A percentile compares a stretch with the other conserved stretches of the same genome.
phyloP scores from a whole-genome alignment of 768 basidiomycete genomes.

The Gautieria morchelliformis region DNA sequence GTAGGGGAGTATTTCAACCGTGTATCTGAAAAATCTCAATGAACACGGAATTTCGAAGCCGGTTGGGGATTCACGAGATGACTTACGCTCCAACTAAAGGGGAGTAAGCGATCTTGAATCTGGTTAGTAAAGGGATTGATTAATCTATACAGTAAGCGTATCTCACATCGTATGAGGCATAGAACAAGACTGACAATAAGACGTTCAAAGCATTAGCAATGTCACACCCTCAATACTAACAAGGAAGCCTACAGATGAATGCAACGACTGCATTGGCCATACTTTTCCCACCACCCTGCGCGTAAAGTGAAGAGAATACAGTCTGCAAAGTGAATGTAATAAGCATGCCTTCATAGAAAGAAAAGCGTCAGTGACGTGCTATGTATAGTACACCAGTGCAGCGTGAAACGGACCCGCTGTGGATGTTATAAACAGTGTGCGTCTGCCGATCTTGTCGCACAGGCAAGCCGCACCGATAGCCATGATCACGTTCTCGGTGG shows the following conservation, averaged over 20 bases:
- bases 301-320: conserved; percentile 25
- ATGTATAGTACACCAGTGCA: conserved; percentile 16
- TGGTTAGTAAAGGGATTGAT: neutral
- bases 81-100: conserved; percentile 31
- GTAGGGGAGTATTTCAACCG: conserved; percentile 35
- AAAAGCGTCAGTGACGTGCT: neutral
- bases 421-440: conserved; percentile 40
- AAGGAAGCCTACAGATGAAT: conserved; percentile 16
- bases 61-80: neutral
- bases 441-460: conserved; percentile 40
- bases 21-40: conserved; percentile 18
- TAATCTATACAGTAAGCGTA: conserved; percentile 1
- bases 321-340: conserved; percentile 32
- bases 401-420: conserved; percentile 26
- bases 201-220: neutral
- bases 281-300: conserved; percentile 16
- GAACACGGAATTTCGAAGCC: neutral
- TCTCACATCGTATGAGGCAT: conserved; percentile 29
- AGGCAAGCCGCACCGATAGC: conserved; percentile 40
- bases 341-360: conserved; percentile 28
- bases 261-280: conserved; percentile 23
- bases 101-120: conserved; percentile 27
- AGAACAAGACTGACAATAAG: conserved; percentile 24
- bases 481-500: conserved; percentile 47
- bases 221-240: neutral